phyloP scores from a whole-genome alignment of 78 protist genomes.

The Cavenderia fasciculata region DNA sequence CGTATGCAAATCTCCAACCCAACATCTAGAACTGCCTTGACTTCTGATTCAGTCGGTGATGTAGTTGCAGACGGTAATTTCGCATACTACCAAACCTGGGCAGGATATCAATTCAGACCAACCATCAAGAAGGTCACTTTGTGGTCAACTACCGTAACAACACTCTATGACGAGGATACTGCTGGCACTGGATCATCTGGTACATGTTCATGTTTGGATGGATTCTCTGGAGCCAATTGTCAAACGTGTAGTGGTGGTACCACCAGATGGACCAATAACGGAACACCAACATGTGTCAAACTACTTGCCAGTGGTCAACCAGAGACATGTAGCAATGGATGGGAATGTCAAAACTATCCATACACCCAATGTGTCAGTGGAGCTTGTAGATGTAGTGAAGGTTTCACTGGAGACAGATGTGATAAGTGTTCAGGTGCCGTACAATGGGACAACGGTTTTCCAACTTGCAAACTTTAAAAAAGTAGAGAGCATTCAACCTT shows the following conservation, averaged over 20 bases:
- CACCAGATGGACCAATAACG: slow-evolving; percentile 4
- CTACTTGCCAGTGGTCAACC: background rate
- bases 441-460: slow-evolving; percentile 2
- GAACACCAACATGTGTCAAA: background rate
- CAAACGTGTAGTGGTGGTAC: background rate
- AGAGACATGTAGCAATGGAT: background rate
- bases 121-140: no score
- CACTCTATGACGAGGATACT: no score
- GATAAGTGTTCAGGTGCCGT: background rate
- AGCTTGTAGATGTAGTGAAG: background rate
- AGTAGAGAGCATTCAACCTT: no score
- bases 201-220: slow-evolving; percentile 1
- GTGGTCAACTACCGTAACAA: no score
- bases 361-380: background rate
- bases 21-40: no score
- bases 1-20: background rate
- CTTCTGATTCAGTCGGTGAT: no score
- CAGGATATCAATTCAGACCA: no score
- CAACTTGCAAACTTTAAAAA: background rate
- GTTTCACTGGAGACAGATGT: slow-evolving; percentile 10
- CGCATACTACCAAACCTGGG: slow-evolving; percentile 16
- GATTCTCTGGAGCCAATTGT: background rate
- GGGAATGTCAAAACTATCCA: slow-evolving; percentile 4
- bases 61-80: background rate
- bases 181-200: no score